A percentile compares a stretch with the other conserved stretches of the same genome.
phyloP scores from a whole-genome alignment of 768 basidiomycete species.

The Calvatia gigantea region DNA sequence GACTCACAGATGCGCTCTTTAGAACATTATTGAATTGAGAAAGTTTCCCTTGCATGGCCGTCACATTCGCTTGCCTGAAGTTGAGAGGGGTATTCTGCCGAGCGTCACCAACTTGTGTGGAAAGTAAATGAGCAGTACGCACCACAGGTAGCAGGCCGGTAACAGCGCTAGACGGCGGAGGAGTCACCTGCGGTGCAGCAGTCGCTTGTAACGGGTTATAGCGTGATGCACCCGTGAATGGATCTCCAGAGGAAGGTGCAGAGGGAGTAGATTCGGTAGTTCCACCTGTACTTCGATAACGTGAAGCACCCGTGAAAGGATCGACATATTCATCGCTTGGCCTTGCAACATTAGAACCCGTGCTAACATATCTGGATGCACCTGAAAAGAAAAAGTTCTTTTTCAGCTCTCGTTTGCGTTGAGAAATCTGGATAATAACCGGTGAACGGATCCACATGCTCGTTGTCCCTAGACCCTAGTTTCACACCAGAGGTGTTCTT shows the following conservation, averaged over 20 bases:
- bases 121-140: conserved; percentile 15
- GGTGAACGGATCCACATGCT: conserved; percentile 87
- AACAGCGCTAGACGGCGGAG: conserved; percentile 20
- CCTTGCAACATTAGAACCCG: conserved; percentile 26
- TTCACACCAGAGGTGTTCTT: conserved; percentile 81
- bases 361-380: conserved; percentile 59
- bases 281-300: conserved; percentile 47
- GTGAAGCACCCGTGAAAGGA: conserved; percentile 71
- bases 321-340: conserved; percentile 44
- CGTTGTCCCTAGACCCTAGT: conserved; percentile 53
- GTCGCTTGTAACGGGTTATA: conserved; percentile 41
- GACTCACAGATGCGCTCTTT: conserved; percentile 63
- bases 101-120: neutral
- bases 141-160: conserved; percentile 53
- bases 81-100: conserved; percentile 56
- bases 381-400: conserved; percentile 33
- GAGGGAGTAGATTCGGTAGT: conserved; percentile 28
- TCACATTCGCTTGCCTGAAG: conserved; percentile 83
- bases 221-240: conserved; percentile 67
- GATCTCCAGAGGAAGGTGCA: conserved; percentile 41
- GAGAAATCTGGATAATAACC: conserved; percentile 38
- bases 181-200: conserved; percentile 28
- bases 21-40: conserved; percentile 71
- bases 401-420: neutral
- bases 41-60: conserved; percentile 77